Conservation (phyloP, 495 filamentous ascomycete species). For the Lasiosphaeria ovina region DNA sequence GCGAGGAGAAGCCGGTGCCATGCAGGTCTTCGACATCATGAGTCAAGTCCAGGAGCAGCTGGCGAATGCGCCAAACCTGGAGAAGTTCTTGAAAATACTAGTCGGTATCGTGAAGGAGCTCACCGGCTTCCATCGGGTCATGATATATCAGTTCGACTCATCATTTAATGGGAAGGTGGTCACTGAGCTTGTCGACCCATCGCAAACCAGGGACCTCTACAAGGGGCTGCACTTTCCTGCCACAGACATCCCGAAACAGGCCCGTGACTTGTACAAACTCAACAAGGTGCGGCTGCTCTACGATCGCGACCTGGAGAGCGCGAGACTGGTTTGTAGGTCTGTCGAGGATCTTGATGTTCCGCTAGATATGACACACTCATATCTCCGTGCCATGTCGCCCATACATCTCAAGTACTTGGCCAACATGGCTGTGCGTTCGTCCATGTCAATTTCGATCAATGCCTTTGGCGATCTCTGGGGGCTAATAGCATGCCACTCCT, state of each 20-base stretch:
- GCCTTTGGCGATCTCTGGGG: conserved; percentile 87
- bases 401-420: conserved; percentile 85
- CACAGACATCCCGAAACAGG: conserved; percentile 86
- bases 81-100: conserved; percentile 66
- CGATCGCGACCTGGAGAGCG: conserved; percentile 70
- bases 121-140: conserved; percentile 88
- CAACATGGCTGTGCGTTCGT: conserved; percentile 88
- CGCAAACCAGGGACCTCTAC: conserved; percentile 80
- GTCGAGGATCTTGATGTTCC: conserved; percentile 73
- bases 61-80: conserved; percentile 63
- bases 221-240: conserved; percentile 90
- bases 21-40: conserved; percentile 94
- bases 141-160: conserved; percentile 92
- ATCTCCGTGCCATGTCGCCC: conserved; percentile 86
- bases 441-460: conserved; percentile 93
- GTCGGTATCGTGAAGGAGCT: conserved; percentile 83
- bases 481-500: conserved; percentile 82
- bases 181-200: conserved; percentile 78
- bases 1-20: conserved; percentile 80
- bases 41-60: conserved; percentile 81
- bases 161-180: conserved; percentile 83
- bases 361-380: conserved; percentile 80
- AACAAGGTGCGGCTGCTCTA: conserved; percentile 80
- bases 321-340: conserved; percentile 79
- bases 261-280: conserved; percentile 74